Conservation (phyloP, 441 rosid genomes). For the Viola pubescens region DNA sequence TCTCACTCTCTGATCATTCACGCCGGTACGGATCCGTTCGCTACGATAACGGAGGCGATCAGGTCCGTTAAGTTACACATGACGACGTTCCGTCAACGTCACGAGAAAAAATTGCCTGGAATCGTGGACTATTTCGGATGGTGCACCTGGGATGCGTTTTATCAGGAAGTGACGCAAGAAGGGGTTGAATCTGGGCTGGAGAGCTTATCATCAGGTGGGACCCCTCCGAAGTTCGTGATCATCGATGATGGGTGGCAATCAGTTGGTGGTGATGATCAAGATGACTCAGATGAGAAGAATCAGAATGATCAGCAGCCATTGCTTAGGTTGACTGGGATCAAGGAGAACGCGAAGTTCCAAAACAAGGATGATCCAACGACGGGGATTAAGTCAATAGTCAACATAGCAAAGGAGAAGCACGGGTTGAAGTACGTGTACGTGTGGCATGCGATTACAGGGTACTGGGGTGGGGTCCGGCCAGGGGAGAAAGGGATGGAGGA, state of each 20-base stretch:
- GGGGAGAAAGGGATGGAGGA: conserved; percentile 56
- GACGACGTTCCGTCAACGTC: conserved; percentile 68
- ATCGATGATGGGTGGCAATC: conserved; percentile 98
- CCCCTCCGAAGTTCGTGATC: conserved; percentile 78
- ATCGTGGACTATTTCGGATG: conserved; percentile 83
- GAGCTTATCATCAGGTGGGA: conserved; percentile 57
- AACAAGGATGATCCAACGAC: conserved; percentile 48
- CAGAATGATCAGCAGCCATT: conserved; percentile 26
- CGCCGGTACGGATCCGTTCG: conserved; percentile 75
- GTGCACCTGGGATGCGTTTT: conserved; percentile 99
- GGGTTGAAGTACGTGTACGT: conserved; percentile 76
- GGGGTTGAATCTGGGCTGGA: conserved; percentile 75
- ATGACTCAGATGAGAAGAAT: conserved; percentile 19
- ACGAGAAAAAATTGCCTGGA: conserved; percentile 80
- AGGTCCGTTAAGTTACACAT: conserved; percentile 55
- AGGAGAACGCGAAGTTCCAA: conserved; percentile 69
- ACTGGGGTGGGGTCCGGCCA: conserved; percentile 94
- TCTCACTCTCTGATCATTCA: conserved; percentile 58
- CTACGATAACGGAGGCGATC: conserved; percentile 61
- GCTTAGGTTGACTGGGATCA: conserved; percentile 61
- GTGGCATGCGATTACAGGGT: conserved; percentile 95
- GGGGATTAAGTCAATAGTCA: conserved; percentile 70
- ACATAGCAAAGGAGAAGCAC: conserved; percentile 49
- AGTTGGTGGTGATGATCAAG: conserved; percentile 34
- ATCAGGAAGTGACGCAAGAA: conserved; percentile 84